Evolutionary conservation across 2,329 filamentous ascomycete species (phyloP).

Genomic region (Fusarium mundagurra): DNA sequence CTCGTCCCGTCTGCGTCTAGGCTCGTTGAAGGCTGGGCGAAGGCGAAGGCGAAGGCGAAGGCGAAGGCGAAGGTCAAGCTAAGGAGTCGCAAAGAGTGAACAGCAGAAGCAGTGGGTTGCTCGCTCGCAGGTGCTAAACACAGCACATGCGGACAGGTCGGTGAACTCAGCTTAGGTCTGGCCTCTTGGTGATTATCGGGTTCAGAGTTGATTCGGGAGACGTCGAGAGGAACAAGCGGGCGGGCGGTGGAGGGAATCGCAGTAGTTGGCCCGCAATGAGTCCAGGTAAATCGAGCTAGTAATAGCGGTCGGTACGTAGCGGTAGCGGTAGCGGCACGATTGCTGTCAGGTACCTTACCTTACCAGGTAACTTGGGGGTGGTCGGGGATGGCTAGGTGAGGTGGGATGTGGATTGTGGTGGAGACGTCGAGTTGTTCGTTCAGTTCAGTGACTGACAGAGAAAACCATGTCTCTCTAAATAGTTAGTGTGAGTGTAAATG

Average conservation of each 20-base stretch:
- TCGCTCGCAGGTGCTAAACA: slow-evolving; percentile 23
- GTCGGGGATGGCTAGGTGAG: slow-evolving; percentile 15
- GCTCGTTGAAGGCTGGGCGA: slow-evolving; percentile 18
- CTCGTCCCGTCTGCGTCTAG: slow-evolving; percentile 9
- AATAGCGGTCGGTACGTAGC: slow-evolving; percentile 32
- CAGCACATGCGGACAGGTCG: slow-evolving; percentile 29
- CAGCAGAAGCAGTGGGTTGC: slow-evolving; percentile 30
- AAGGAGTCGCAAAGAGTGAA: slow-evolving; percentile 12
- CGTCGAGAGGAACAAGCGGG: slow-evolving; percentile 38
- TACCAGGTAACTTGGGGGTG: slow-evolving; percentile 14
- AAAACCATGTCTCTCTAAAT: slow-evolving; percentile 36
- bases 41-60: neutral
- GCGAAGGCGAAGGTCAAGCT: neutral
- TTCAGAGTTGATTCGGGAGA: slow-evolving; percentile 38
- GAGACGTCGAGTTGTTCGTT: slow-evolving; percentile 26
- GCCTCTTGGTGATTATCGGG: slow-evolving; percentile 28
- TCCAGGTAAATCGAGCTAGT: slow-evolving; percentile 26
- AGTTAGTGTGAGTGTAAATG: neutral
- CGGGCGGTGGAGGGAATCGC: slow-evolving; percentile 40
- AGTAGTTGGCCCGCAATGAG: slow-evolving; percentile 33
- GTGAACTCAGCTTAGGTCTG: slow-evolving; percentile 31
- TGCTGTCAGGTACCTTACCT: slow-evolving; percentile 25
- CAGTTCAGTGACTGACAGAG: slow-evolving; percentile 33
- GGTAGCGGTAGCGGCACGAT: slow-evolving; percentile 26
- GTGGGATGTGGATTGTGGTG: slow-evolving; percentile 29